Evolutionary conservation across 768 basidiomycete genomes (phyloP).

Genomic region (Leccinum fibrillosum): DNA sequence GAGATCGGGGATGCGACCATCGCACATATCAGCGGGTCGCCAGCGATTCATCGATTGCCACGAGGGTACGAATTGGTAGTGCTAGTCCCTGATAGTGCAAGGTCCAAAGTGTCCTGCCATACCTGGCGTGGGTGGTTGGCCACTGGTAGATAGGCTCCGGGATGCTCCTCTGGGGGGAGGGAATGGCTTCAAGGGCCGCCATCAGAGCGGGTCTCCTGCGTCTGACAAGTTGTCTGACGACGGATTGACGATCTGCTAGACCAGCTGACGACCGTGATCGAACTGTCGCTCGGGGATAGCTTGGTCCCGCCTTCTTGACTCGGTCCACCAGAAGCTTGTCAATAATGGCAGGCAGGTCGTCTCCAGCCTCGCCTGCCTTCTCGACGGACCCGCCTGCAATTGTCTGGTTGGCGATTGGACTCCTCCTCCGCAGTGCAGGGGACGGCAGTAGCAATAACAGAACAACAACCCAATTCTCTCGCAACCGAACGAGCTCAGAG

Average conservation of each 20-base stretch:
- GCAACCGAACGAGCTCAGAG: background rate
- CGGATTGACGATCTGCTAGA: constrained; percentile 8
- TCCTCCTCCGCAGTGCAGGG: background rate
- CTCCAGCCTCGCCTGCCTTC: background rate
- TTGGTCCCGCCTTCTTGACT: background rate
- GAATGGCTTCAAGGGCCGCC: background rate
- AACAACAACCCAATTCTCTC: background rate
- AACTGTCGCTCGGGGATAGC: constrained; percentile 5
- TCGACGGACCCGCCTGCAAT: background rate
- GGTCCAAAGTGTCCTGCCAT: constrained; percentile 1
- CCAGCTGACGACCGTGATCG: constrained; percentile 4
- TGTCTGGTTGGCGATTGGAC: background rate
- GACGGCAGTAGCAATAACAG: background rate
- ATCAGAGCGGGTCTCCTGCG: background rate
- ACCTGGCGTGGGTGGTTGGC: constrained; percentile 5
- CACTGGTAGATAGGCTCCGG: constrained; percentile 6
- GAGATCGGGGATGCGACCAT: constrained; percentile 17
- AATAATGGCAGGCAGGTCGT: background rate
- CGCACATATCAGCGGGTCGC: constrained; percentile 16
- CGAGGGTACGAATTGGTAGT: constrained; percentile 12
- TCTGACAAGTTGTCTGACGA: background rate
- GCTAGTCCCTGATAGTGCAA: constrained; percentile 14
- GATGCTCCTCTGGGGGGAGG: background rate
- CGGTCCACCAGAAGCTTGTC: constrained; percentile 1
- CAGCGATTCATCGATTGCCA: constrained; percentile 19